Evolutionary conservation across 345 rosid species (phyloP), one percentile per base, ranked within the genome.

Genomic region (Aegle marmelos): DNA sequence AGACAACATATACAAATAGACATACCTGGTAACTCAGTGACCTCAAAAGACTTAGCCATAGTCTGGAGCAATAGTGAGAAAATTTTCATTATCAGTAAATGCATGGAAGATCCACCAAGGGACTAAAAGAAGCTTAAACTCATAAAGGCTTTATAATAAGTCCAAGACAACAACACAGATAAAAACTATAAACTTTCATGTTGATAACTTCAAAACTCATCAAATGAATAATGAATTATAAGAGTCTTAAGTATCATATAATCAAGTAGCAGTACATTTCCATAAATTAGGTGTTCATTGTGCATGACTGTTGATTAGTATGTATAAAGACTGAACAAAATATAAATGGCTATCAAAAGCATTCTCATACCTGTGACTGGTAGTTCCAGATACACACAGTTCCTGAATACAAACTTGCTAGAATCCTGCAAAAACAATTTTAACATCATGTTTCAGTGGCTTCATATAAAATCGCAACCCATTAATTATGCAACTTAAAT

Each of bases 41-140:
- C 96, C 83, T 97, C 98, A 34, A 97, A 97, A 25, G 99, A 94
- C 78, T 94, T 97, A 36, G 96, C 97, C 97, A 94, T 91, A 50
- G 89, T 90, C 98, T 97, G 80, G 66, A 82, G 68, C 50, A 81
- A 48, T 60, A 70, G 48, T 72, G 78, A 68, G 58, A 82, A 67
- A 63, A 83, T 6, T 63, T 21, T 81, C 50, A 81, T 83, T 25
- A 82, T 39, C 37, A 53, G 22, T 48, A 65, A 28, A 75, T 33
- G 68, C 30, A 66, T 22, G 24, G 33, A 25, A 64, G 53, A 76
- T 6, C 33, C 8, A 1, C 24, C 10, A 24, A 24, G 34, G 33
- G 34, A 58, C 56, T 76, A 45, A 21, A 63, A 48, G 17, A 63
- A 66, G 10, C 62, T 33, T 7, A 54, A 36, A 34, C 36, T 69